Base-by-base conservation (phyloP, 164 flowering plant genomes). In the Buxus sempervirens region DNA sequence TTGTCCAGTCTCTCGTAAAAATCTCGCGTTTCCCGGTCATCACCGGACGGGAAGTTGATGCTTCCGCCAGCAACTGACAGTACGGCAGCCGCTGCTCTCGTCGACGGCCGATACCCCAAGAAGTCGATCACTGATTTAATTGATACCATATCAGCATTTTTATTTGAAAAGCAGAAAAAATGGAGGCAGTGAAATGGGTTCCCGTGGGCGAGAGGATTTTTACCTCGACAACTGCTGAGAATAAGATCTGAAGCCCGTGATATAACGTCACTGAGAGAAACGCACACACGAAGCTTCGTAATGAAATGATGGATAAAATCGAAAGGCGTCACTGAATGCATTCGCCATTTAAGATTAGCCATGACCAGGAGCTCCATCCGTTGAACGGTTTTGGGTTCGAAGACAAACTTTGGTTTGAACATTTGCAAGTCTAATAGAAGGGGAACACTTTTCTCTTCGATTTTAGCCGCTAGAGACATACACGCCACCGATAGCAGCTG, bases 401-500 rank as follows among this genome's bases (percentile, higher is more conserved):
- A 90, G 5, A 90, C 69, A 73, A 76, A 83, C 20, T 64, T 72
- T n/a, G 86, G 77, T 24, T 80, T 82, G 54, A 65, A 64, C 0
- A 78, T 57, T 64, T 90, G 96, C 21, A 90, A 74, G 63, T 88
- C 88, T 41, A 85, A 26, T 0, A 87, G 78, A 18, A 72, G 42
- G 0, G 93, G 92, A 20, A 84, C 89, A 18, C 63, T 19, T 2
- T 78, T 68, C 64, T 90, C 93, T 77, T 88, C 93, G 89, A 90
- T 83, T 75, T 90, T 90, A 21, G 90, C 94, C 9, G 96, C 96
- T 25, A 90, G 54, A 9, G 91, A 85, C 59, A 90, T 59, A 38
- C 96, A 88, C 25, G 96, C 86, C 59, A 87, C 87, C 9, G 91
- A 80, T 53, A 90, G 77, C 15, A 90, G 81, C 79, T 85, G 93